Percentiles rank a stretch among this genome's conserved stretches.
These are phyloP conservation scores for Ustilago cynodontis DNA, from an alignment of 1,284 basidiomycete species.

Conservation along the genomic window DNA sequence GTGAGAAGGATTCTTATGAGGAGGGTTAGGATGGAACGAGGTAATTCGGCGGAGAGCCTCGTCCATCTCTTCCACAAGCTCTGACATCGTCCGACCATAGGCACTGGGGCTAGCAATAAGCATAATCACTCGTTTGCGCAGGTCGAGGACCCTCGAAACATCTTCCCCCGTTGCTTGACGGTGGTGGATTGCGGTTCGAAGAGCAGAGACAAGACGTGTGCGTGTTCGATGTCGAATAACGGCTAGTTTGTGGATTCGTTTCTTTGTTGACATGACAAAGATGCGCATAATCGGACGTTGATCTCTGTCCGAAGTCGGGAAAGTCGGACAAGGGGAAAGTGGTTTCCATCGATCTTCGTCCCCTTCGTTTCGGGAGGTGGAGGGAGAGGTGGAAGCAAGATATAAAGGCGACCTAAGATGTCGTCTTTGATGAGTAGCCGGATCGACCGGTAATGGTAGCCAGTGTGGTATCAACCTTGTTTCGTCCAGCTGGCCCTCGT, in stretches of 20 bases:
- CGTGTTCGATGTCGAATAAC: constrained; percentile 54
- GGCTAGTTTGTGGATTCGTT: constrained; percentile 59
- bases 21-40: too few species aligned
- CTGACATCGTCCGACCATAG: constrained; percentile 16
- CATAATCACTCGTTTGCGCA: constrained; percentile 20
- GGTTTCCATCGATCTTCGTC: constrained; percentile 25
- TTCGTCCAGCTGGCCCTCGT: constrained; percentile 15
- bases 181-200: constrained; percentile 28
- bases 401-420: constrained; percentile 18
- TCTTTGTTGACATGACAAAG: constrained; percentile 53
- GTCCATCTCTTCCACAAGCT: constrained; percentile 21
- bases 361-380: not conserved
- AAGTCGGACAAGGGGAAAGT: not conserved
- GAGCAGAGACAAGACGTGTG: constrained; percentile 44
- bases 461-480: constrained; percentile 19
- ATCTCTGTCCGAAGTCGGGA: not conserved
- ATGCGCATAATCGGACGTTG: constrained; percentile 29
- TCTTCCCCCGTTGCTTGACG: not conserved
- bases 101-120: constrained; percentile 25
- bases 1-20: not conserved
- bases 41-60: constrained; percentile 6
- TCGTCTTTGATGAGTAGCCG: constrained; percentile 35
- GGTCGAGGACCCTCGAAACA: constrained; percentile 2
- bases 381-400: not conserved
- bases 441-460: constrained; percentile 31